Conservation (phyloP, 129 eudicot genomes). For the Erigeron canadensis region DNA sequence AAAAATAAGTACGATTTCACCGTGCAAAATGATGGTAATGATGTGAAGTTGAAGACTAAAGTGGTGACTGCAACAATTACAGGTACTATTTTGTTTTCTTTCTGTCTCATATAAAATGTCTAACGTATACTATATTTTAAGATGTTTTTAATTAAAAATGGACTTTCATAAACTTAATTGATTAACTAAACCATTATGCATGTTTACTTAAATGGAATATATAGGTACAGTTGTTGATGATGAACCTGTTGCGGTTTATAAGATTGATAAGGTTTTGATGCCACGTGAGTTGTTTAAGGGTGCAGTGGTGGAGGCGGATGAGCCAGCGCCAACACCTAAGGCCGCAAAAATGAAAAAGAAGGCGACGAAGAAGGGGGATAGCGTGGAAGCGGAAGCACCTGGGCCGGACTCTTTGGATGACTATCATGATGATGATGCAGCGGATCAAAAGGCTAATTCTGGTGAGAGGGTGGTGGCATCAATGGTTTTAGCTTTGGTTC, state of each 20-base stretch:
- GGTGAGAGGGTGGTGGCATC: conserved; percentile 41
- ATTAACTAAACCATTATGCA: too few species aligned
- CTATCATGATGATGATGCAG: conserved; percentile 39
- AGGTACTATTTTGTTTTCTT: too few species aligned
- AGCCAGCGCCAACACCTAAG: conserved; percentile 53
- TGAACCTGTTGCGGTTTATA: conserved; percentile 73
- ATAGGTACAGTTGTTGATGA: conserved; percentile 54
- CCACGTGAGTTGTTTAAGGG: conserved; percentile 72
- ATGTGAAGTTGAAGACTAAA: conserved; percentile 66
- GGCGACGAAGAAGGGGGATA: conserved; percentile 31
- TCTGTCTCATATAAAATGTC: too few species aligned
- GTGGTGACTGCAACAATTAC: conserved; percentile 63
- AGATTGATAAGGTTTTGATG: conserved; percentile 67
- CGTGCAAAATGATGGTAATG: conserved; percentile 65
- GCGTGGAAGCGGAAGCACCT: conserved; percentile 52
- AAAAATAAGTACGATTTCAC: conserved; percentile 74
- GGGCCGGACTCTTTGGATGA: conserved; percentile 44
- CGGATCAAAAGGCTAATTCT: conserved; percentile 49
- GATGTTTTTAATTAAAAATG: too few species aligned
- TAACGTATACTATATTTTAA: too few species aligned
- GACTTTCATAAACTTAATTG: too few species aligned
- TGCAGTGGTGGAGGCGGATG: conserved; percentile 37
- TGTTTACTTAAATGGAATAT: too few species aligned
- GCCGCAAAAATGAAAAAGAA: conserved; percentile 14
- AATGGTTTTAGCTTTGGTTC: conserved; percentile 30